Conservation (phyloP, 1,284 basidiomycete genomes). For the Cutaneotrichosporon dermatis region DNA sequence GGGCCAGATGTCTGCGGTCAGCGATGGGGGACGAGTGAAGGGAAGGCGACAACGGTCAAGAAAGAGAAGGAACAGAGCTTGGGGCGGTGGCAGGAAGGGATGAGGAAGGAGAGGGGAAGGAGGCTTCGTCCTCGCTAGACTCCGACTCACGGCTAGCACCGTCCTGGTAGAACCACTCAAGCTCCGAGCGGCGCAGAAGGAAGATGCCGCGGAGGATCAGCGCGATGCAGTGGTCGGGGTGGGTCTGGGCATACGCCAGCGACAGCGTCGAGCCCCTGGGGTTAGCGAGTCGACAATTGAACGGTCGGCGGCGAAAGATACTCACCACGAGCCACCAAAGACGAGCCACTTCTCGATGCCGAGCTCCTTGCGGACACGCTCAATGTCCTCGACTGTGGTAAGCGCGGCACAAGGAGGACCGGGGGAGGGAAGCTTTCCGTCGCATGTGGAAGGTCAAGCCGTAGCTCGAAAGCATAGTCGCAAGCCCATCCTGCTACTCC, state of each 20-base stretch:
- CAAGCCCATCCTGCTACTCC: too few relatives aligned
- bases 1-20: constrained; percentile 60
- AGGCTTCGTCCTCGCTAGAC: too few relatives aligned
- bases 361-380: constrained; percentile 70
- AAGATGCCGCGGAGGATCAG: constrained; percentile 87
- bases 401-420: not conserved
- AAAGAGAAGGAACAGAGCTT: too few relatives aligned
- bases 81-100: too few relatives aligned
- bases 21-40: not conserved
- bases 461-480: too few relatives aligned
- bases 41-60: too few relatives aligned
- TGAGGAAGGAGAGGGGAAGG: too few relatives aligned
- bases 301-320: constrained; percentile 9
- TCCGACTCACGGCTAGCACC: constrained; percentile 31
- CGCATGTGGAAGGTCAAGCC: too few relatives aligned
- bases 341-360: constrained; percentile 78
- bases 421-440: too few relatives aligned
- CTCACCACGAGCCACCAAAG: constrained; percentile 84
- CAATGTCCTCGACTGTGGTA: constrained; percentile 69
- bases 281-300: constrained; percentile 1
- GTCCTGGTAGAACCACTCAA: constrained; percentile 86
- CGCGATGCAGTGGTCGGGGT: constrained; percentile 74
- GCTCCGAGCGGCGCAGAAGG: constrained; percentile 75
- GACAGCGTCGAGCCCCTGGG: constrained; percentile 78
- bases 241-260: constrained; percentile 78